These are phyloP conservation scores for Sphaerosporella brunnea DNA, from an alignment of 495 filamentous ascomycete genomes.

Conservation along the genomic window DNA sequence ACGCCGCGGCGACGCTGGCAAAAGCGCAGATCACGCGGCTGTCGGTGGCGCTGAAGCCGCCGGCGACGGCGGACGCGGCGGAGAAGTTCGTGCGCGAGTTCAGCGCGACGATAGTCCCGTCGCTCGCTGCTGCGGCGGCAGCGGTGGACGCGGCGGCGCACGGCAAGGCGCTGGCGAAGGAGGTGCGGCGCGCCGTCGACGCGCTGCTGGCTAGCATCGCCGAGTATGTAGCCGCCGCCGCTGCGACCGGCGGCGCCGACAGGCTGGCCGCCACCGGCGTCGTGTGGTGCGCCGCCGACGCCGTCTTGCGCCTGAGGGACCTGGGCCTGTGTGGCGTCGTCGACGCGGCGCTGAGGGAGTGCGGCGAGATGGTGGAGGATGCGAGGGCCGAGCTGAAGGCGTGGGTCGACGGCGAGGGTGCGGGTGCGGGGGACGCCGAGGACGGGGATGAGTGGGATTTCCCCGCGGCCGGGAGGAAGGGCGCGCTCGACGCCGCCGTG, in stretches of 20 bases:
- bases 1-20: conserved; percentile 18
- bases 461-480: conserved; percentile 5
- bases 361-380: conserved; percentile 41
- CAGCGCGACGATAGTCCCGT: conserved; percentile 11
- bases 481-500: conserved; percentile 9
- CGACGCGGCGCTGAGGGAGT: conserved; percentile 32
- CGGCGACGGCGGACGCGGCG: conserved; percentile 20
- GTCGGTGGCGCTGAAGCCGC: conserved; percentile 22
- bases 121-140: conserved; percentile 13
- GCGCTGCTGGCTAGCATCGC: conserved; percentile 15
- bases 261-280: conserved; percentile 18
- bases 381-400: conserved; percentile 40
- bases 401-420: background rate
- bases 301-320: conserved; percentile 32
- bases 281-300: conserved; percentile 38
- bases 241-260: conserved; percentile 9
- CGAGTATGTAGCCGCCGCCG: conserved; percentile 14
- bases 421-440: background rate
- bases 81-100: conserved; percentile 16
- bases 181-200: conserved; percentile 9
- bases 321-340: conserved; percentile 37
- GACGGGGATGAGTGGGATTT: conserved; percentile 15
- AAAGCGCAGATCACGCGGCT: conserved; percentile 24
- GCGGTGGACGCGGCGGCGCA: conserved; percentile 6
- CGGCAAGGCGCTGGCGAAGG: conserved; percentile 8